Conservation (phyloP, 1,284 basidiomycete species). For the Boletellus dicymbophilus region DNA sequence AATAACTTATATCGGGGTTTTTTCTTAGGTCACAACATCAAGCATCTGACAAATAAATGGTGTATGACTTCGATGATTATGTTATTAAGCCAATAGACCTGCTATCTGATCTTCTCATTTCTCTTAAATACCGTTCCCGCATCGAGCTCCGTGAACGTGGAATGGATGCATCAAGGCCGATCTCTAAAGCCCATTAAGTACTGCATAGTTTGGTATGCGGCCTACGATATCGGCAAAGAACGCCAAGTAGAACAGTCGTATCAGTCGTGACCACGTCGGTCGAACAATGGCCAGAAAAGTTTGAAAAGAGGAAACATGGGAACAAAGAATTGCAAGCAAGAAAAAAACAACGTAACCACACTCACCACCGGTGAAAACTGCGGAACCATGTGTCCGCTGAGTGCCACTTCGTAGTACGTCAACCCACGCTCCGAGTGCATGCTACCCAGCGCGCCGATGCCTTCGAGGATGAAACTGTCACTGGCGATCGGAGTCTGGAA, state of each 20-base stretch:
- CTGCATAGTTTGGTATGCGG: slow-evolving; percentile 70
- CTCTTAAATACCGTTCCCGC: no score
- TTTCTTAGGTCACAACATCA: no score
- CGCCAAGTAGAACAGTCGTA: not conserved
- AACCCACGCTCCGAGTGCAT: slow-evolving; percentile 67
- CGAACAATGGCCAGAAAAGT: no score
- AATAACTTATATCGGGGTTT: no score
- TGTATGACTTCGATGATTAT: no score
- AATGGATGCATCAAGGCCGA: no score
- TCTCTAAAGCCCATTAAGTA: slow-evolving; percentile 67
- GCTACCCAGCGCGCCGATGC: slow-evolving; percentile 64
- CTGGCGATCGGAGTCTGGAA: slow-evolving; percentile 66
- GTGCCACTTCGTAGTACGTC: slow-evolving; percentile 63
- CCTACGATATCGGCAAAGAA: slow-evolving; percentile 37
- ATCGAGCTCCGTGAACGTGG: no score
- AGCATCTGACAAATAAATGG: no score
- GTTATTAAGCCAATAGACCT: no score
- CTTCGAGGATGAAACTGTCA: slow-evolving; percentile 71
- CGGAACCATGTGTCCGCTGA: slow-evolving; percentile 76
- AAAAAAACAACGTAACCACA: slow-evolving; percentile 7
- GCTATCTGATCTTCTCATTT: no score
- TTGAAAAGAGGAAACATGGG: not conserved
- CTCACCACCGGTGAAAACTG: slow-evolving; percentile 66
- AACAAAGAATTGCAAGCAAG: not conserved
- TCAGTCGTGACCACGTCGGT: not conserved